These are phyloP conservation scores for Casuarina glauca DNA, from an alignment of 306 rosid genomes.

Conservation along the genomic window DNA sequence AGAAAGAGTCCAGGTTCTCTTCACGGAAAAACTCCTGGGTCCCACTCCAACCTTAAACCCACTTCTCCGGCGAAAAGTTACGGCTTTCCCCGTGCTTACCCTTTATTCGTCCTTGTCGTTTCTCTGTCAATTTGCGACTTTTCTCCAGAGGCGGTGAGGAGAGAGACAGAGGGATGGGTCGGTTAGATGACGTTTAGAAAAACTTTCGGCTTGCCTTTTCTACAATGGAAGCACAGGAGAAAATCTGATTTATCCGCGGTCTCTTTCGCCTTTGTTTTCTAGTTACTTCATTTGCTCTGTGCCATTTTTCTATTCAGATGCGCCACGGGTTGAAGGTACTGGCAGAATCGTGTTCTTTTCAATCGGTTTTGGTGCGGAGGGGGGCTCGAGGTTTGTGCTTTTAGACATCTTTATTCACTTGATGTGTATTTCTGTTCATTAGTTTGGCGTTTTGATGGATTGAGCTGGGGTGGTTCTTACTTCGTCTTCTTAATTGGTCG, in stretches of 20 bases:
- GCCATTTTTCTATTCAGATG: neutral
- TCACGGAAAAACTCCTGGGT: slow-evolving; percentile 43
- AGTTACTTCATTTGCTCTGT: neutral
- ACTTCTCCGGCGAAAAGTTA: neutral
- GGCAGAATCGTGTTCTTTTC: neutral
- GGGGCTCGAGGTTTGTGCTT: neutral
- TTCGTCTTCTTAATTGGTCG: neutral
- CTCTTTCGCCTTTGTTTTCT: neutral
- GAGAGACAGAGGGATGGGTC: neutral
- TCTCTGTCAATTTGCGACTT: neutral
- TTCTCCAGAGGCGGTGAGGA: neutral
- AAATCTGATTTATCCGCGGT: neutral
- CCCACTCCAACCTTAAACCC: slow-evolving; percentile 24
- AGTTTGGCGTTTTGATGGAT: neutral
- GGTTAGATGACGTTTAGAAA: neutral
- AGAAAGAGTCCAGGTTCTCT: slow-evolving; percentile 46
- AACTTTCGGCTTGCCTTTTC: neutral
- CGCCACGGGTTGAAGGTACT: neutral
- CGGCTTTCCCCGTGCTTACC: neutral
- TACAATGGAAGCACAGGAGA: neutral
- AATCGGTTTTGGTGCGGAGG: neutral
- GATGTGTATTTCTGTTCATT: neutral
- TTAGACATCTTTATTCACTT: neutral
- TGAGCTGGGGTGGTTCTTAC: neutral
- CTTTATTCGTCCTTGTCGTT: neutral